These are phyloP conservation scores for Thyridium curvatum DNA, from an alignment of 2,329 filamentous ascomycete species.

Conservation along the genomic window DNA sequence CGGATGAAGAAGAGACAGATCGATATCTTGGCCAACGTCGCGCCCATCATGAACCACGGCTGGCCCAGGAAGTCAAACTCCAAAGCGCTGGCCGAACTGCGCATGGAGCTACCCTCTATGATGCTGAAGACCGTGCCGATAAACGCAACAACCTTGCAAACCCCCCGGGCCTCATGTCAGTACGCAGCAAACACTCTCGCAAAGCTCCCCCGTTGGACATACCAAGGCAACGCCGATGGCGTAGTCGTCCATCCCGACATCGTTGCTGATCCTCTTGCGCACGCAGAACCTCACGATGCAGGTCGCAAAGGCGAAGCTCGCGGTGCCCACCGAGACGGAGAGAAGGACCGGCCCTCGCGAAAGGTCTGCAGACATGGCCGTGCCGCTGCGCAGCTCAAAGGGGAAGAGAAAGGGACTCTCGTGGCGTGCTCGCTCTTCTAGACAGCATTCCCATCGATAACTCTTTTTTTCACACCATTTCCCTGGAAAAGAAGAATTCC, in stretches of 20 bases:
- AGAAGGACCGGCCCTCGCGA: constrained; percentile 28
- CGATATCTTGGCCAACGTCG: constrained; percentile 27
- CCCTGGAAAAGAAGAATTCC: too few species aligned
- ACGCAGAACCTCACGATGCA: constrained; percentile 24
- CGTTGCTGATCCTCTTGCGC: constrained; percentile 16
- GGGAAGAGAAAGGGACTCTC: not conserved
- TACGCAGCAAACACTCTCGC: not conserved
- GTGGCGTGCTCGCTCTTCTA: not conserved
- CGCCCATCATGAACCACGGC: constrained; percentile 27
- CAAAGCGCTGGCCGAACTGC: constrained; percentile 15
- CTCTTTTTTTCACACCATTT: too few species aligned
- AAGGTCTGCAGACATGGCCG: constrained; percentile 18
- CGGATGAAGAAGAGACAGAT: constrained; percentile 28
- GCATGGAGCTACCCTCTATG: constrained; percentile 20
- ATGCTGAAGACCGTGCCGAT: constrained; percentile 26
- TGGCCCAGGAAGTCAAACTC: constrained; percentile 26
- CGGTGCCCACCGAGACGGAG: constrained; percentile 24
- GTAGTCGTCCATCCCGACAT: constrained; percentile 25
- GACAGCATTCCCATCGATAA: too few species aligned
- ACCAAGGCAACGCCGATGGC: constrained; percentile 24
- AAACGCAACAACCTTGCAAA: constrained; percentile 21
- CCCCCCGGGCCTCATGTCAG: not conserved
- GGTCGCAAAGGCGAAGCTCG: constrained; percentile 22
- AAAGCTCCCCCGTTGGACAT: constrained; percentile 4
- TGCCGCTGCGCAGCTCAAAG: constrained; percentile 9